Evolutionary conservation across 208 protist species (phyloP).

Genomic region (Crithidia acanthocephali): DNA sequence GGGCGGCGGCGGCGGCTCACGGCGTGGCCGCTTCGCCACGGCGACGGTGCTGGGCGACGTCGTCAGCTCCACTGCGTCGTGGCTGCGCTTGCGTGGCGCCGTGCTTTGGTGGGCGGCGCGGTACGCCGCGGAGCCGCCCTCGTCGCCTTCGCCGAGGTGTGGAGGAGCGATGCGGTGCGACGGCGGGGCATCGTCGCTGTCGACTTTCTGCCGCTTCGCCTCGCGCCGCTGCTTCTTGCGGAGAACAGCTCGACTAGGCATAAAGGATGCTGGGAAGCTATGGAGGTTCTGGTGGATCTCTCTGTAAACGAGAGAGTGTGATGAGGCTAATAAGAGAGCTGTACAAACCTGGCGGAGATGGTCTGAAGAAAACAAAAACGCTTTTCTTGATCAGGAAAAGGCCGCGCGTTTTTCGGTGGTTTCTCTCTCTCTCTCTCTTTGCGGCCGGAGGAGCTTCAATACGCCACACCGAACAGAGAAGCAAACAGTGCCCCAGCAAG

Average conservation of each 20-base stretch:
- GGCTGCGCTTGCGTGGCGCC: conserved; percentile 2
- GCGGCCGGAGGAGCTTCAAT: too few relatives aligned
- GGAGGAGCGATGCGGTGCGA: conserved; percentile 12
- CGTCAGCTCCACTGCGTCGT: not conserved
- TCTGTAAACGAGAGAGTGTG: too few relatives aligned
- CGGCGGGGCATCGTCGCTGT: conserved; percentile 5
- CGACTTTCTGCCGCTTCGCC: conserved; percentile 55
- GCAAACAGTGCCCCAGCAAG: too few relatives aligned
- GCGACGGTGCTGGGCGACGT: not conserved
- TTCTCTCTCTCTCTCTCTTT: too few relatives aligned
- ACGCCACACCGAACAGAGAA: too few relatives aligned
- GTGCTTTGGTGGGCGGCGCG: conserved; percentile 1
- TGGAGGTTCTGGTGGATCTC: not conserved
- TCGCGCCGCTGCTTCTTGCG: conserved; percentile 85
- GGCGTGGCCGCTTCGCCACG: conserved; percentile 16
- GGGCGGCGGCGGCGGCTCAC: conserved; percentile 11
- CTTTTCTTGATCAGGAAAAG: too few relatives aligned
- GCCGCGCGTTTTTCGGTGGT: too few relatives aligned
- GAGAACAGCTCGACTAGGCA: conserved; percentile 85
- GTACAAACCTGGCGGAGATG: too few relatives aligned
- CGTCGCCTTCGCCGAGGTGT: not conserved
- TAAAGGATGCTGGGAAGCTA: conserved; percentile 14
- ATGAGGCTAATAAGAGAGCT: too few relatives aligned
- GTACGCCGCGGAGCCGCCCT: not conserved
- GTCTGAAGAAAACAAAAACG: too few relatives aligned